A percentile compares a stretch with the other conserved stretches of the same genome.
These are phyloP conservation scores for Globisporangium cylindrosporum DNA, from an alignment of 352 stramenopile genomes.

Conservation along the genomic window DNA sequence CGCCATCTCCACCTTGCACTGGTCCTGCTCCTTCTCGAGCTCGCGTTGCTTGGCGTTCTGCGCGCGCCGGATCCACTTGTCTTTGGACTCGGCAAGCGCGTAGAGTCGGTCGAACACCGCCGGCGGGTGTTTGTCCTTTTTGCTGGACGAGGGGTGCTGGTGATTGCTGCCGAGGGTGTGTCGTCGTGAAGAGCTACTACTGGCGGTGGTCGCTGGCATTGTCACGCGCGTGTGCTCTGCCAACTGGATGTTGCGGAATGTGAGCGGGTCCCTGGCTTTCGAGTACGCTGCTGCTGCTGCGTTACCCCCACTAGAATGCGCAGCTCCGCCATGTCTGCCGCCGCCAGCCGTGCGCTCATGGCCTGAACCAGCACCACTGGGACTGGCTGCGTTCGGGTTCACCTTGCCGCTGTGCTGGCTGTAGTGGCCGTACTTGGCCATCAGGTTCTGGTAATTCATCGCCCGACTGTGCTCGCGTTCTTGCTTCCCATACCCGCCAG, in stretches of 20 bases:
- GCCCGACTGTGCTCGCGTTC: constrained; percentile 56
- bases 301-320: not conserved
- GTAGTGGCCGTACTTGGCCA: constrained; percentile 77
- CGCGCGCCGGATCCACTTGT: constrained; percentile 72
- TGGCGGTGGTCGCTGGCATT: constrained; percentile 16
- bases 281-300: constrained; percentile 10
- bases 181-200: constrained; percentile 1
- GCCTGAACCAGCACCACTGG: not conserved
- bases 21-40: constrained; percentile 32
- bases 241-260: constrained; percentile 34
- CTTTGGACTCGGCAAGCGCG: constrained; percentile 60
- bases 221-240: constrained; percentile 28
- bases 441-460: constrained; percentile 66
- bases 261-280: constrained; percentile 26
- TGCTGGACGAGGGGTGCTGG: not conserved
- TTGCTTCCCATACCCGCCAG: constrained; percentile 11
- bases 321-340: not conserved
- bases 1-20: constrained; percentile 48
- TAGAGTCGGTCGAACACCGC: constrained; percentile 65
- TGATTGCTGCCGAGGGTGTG: constrained; percentile 9
- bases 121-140: constrained; percentile 31
- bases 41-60: constrained; percentile 68
- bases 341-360: not conserved
- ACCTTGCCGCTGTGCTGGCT: constrained; percentile 65
- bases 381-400: constrained; percentile 18